Evolutionary conservation across 306 rosid species (phyloP), one percentile per base, ranked within the genome.

Genomic region (Acacia melanoxylon): DNA sequence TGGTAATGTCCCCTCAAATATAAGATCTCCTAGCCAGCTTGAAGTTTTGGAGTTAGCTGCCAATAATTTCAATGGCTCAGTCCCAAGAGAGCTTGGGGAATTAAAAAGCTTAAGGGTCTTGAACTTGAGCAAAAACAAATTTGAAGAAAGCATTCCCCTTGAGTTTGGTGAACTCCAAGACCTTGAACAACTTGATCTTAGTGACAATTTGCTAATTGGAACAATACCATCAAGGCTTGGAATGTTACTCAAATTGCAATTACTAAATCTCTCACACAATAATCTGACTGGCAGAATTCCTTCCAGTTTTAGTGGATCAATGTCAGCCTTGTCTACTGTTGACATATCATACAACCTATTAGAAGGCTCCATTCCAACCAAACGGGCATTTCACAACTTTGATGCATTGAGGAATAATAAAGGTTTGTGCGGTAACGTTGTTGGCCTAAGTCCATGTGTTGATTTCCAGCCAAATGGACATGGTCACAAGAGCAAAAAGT

Each of bases 261-360:
- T 6, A 5, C 0, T 37, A 1, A 37, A 37, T 1, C 8, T 37
- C 8, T 5, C 90, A 9, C 83, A 88, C 35, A 88, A 85, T 16
- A 25, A 41, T 51, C 75, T 87, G 46, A 71, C 68, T 24, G 81
- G 86, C 68, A 72, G 37, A 0, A 85, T 87, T 35, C 80, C 85
- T 1, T 58, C 79, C 1, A 19, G 37, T 25, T 80, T 87, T 14
- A 40, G 19, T 20, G 33, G 29, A 44, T 44, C 48, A 5, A 40
- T 68, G 74, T 20, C 31, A 20, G 4, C 45, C 3, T 40, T 68
- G 74, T 9, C 16, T 41, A 40, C 8, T 6, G 40, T 37, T 37
- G 40, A 37, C 40, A 37, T 37, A 37, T 37, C 40, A 37, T 37
- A 37, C 40, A 37, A 37, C 6, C 40, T 0, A 37, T 6, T 37